These are phyloP conservation scores for Calonectria pseudoturangicola DNA, from an alignment of 2,329 filamentous ascomycete genomes.

Conservation along the genomic window DNA sequence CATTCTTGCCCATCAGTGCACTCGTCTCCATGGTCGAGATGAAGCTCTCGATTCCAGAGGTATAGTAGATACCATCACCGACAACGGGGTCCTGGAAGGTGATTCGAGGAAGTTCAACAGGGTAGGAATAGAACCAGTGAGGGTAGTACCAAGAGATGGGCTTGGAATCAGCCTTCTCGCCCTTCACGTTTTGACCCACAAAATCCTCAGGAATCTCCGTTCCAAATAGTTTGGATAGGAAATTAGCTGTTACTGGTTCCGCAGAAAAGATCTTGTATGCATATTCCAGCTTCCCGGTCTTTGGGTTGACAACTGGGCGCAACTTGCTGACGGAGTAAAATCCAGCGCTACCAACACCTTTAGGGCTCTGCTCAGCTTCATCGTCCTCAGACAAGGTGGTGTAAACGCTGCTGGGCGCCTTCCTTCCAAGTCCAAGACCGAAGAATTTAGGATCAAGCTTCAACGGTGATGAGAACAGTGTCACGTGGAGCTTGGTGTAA, in stretches of 20 bases:
- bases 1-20: conserved; percentile 91
- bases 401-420: conserved; percentile 84
- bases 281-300: conserved; percentile 71
- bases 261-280: conserved; percentile 81
- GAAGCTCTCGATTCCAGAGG: conserved; percentile 89
- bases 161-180: conserved; percentile 60
- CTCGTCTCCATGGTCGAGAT: conserved; percentile 99
- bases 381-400: conserved; percentile 84
- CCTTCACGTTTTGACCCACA: conserved; percentile 52
- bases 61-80: conserved; percentile 80
- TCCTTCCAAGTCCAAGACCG: conserved; percentile 73
- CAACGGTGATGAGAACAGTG: conserved; percentile 87
- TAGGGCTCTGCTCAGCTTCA: conserved; percentile 66
- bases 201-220: conserved; percentile 67
- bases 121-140: conserved; percentile 89
- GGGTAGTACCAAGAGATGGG: conserved; percentile 85
- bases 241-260: conserved; percentile 69
- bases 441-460: conserved; percentile 85
- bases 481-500: conserved; percentile 91
- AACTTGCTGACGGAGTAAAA: conserved; percentile 93
- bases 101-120: conserved; percentile 86
- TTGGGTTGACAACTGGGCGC: conserved; percentile 76
- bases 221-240: conserved; percentile 72
- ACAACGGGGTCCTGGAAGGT: conserved; percentile 90
- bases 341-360: conserved; percentile 81